phyloP scores from a whole-genome alignment of 768 basidiomycete genomes.

The Collybiopsis luxurians region DNA sequence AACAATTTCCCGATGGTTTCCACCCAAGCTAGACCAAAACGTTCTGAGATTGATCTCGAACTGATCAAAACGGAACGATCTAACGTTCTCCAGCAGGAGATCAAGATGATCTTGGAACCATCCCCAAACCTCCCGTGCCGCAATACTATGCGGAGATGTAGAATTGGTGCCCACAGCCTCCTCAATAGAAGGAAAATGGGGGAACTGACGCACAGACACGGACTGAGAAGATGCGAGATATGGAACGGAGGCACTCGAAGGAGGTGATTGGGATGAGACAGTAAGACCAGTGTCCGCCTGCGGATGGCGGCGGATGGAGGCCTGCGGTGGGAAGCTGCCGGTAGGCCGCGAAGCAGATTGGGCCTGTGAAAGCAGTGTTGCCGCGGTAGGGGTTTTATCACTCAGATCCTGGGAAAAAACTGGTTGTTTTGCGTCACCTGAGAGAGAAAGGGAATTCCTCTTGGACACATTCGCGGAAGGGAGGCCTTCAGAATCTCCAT shows the following conservation, averaged over 20 bases:
- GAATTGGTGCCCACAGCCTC: conserved; percentile 77
- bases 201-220: conserved; percentile 70
- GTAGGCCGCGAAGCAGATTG: conserved; percentile 64
- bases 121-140: conserved; percentile 84
- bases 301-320: conserved; percentile 75
- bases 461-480: conserved; percentile 64
- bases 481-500: conserved; percentile 70
- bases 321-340: conserved; percentile 62
- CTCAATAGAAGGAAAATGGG: conserved; percentile 82
- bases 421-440: conserved; percentile 57
- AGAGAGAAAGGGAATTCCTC: conserved; percentile 68
- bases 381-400: conserved; percentile 86
- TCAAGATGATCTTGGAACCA: conserved; percentile 94
- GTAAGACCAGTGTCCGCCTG: conserved; percentile 54
- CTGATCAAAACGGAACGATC: conserved; percentile 81
- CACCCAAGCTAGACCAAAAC: conserved; percentile 78
- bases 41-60: conserved; percentile 84
- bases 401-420: conserved; percentile 63
- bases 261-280: conserved; percentile 57
- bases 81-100: conserved; percentile 72
- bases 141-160: conserved; percentile 72
- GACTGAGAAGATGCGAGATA: conserved; percentile 51
- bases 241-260: conserved; percentile 40
- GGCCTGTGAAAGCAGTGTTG: conserved; percentile 72
- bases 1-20: conserved; percentile 81